A percentile compares a stretch with the other conserved stretches of the same genome.
These are phyloP conservation scores for Thermomyces lanuginosus DNA, from an alignment of 2,329 filamentous ascomycete genomes.

Conservation along the genomic window DNA sequence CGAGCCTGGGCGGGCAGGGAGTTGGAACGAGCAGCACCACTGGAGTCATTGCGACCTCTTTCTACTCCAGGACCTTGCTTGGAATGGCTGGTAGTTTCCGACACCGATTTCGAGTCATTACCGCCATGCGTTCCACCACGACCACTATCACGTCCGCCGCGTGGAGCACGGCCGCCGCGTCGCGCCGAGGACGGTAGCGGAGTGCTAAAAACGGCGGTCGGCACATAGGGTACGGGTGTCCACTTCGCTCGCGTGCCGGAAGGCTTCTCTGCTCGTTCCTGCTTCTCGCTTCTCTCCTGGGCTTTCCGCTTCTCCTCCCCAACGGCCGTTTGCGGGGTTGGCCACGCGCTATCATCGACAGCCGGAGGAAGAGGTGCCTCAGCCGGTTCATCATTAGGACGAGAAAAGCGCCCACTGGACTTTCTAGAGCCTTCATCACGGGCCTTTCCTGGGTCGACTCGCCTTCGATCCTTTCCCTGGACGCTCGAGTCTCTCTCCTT, in stretches of 20 bases:
- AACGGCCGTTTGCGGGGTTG: slow-evolving; percentile 66
- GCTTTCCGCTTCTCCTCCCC: slow-evolving; percentile 62
- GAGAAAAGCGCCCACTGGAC: slow-evolving; percentile 7
- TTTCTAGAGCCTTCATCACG: slow-evolving; percentile 19
- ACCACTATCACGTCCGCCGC: slow-evolving; percentile 37
- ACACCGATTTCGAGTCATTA: slow-evolving; percentile 18
- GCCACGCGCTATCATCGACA: slow-evolving; percentile 68
- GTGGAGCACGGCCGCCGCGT: slow-evolving; percentile 39
- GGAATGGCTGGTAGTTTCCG: slow-evolving; percentile 14
- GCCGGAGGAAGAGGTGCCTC: slow-evolving; percentile 43
- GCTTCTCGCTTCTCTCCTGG: slow-evolving; percentile 42
- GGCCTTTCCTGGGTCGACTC: slow-evolving; percentile 26
- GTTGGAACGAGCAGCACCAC: slow-evolving; percentile 21
- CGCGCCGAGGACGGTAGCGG: slow-evolving; percentile 42
- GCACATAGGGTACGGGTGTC: slow-evolving; percentile 68
- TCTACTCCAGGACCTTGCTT: slow-evolving; percentile 19
- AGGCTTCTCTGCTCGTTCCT: slow-evolving; percentile 48
- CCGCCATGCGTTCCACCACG: slow-evolving; percentile 28
- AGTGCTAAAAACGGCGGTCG: slow-evolving; percentile 73
- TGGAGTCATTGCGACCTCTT: slow-evolving; percentile 20
- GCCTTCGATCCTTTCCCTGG: slow-evolving; percentile 18
- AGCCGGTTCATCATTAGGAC: slow-evolving; percentile 7
- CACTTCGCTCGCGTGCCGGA: slow-evolving; percentile 52
- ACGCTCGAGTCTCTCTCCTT: slow-evolving; percentile 23
- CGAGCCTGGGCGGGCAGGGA: slow-evolving; percentile 24